A percentile compares a stretch with the other conserved stretches of the same genome.
Evolutionary conservation across 805 yeast species (phyloP).

Genomic region (Kluyveromyces wickerhamii): DNA sequence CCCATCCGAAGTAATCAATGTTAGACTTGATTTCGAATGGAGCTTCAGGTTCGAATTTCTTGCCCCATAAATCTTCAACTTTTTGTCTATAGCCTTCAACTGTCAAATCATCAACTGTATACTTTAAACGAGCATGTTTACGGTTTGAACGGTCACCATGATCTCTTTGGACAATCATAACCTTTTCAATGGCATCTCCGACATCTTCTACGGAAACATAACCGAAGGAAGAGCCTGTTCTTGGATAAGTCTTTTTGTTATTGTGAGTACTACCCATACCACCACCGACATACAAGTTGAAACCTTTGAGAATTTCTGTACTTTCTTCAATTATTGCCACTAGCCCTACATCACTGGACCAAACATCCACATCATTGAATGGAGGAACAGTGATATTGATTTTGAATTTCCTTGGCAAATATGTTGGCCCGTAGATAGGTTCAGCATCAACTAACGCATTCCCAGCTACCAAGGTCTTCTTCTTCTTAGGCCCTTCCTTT

Average conservation of each 20-base stretch:
- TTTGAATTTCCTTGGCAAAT: conserved; percentile 93
- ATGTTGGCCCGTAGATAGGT: conserved; percentile 80
- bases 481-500: conserved; percentile 68
- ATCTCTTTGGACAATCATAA: conserved; percentile 92
- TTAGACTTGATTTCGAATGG: conserved; percentile 77
- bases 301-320: conserved; percentile 60
- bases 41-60: conserved; percentile 59
- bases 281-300: conserved; percentile 89
- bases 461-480: conserved; percentile 80
- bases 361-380: conserved; percentile 91
- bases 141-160: conserved; percentile 92
- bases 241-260: conserved; percentile 92
- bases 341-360: conserved; percentile 90
- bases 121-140: conserved; percentile 96
- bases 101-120: conserved; percentile 92
- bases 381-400: conserved; percentile 94
- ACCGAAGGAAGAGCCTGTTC: conserved; percentile 86
- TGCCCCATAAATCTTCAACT: conserved; percentile 80
- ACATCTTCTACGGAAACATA: conserved; percentile 61
- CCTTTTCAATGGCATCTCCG: conserved; percentile 75
- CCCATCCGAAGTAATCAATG: conserved; percentile 91
- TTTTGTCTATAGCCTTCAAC: conserved; percentile 69
- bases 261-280: conserved; percentile 99
- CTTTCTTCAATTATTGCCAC: conserved; percentile 70
- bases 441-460: conserved; percentile 74